Conservation (phyloP, 805 yeast genomes). For the Ogataea ganodermae region DNA sequence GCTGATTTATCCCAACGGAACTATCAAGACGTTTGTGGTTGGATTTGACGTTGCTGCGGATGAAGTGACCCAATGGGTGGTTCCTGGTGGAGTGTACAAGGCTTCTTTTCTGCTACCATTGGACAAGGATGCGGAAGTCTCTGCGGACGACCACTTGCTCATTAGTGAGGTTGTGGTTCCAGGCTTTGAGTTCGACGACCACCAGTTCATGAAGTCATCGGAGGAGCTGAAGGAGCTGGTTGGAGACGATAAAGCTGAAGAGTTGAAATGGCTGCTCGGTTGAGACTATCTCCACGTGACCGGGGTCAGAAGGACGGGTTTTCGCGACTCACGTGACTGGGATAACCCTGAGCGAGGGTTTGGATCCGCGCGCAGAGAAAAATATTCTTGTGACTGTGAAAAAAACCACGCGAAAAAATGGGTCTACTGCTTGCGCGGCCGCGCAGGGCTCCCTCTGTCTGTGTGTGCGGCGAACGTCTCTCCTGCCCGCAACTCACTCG, state of each 20-base stretch:
- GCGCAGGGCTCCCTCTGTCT: background rate
- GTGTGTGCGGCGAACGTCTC: background rate
- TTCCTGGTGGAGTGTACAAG: conserved; percentile 61
- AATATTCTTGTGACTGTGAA: conserved; percentile 15
- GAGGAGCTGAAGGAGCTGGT: conserved; percentile 37
- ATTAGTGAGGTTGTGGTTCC: conserved; percentile 64
- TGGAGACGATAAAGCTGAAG: conserved; percentile 39
- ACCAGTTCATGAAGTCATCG: conserved; percentile 42
- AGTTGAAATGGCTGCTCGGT: conserved; percentile 41
- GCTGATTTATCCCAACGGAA: conserved; percentile 52
- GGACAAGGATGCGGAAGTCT: conserved; percentile 29
- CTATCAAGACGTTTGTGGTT: conserved; percentile 49
- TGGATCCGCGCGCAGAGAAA: background rate
- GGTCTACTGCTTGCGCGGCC: background rate
- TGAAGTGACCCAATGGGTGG: conserved; percentile 61
- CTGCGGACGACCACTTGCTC: conserved; percentile 42
- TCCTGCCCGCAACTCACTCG: background rate
- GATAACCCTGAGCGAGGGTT: conserved; percentile 6
- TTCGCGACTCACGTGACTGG: conserved; percentile 9
- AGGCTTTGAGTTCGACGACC: conserved; percentile 60
- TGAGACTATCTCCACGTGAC: conserved; percentile 6
- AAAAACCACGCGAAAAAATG: conserved; percentile 8
- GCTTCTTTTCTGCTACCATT: conserved; percentile 52
- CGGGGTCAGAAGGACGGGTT: conserved; percentile 6
- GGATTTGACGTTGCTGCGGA: conserved; percentile 51